Percentiles rank a stretch among this genome's conserved stretches.
Evolutionary conservation across 2,329 filamentous ascomycete species (phyloP).

Genomic region (Colletotrichum scovillei): DNA sequence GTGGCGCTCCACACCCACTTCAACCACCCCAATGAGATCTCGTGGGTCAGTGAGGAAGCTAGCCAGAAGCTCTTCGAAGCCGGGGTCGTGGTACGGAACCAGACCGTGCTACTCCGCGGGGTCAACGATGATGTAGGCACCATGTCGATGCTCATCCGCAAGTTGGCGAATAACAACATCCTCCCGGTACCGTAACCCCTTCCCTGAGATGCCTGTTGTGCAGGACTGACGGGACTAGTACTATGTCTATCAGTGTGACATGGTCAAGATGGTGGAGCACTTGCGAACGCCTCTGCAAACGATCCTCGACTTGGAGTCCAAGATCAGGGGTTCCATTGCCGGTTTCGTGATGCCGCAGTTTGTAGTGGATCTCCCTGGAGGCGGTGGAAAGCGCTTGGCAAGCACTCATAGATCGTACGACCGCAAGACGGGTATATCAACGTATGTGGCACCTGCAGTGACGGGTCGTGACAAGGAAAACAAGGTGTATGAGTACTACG

Average conservation of each 20-base stretch:
- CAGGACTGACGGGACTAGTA: constrained; percentile 53
- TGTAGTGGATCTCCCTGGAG: constrained; percentile 71
- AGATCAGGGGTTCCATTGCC: constrained; percentile 69
- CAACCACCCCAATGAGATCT: constrained; percentile 71
- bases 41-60: constrained; percentile 67
- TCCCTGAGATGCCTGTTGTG: background rate
- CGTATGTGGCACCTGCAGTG: constrained; percentile 66
- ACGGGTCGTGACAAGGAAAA: constrained; percentile 56
- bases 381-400: constrained; percentile 71
- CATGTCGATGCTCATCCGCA: constrained; percentile 64
- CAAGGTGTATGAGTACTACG: constrained; percentile 67
- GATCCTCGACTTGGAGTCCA: constrained; percentile 67
- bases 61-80: constrained; percentile 59
- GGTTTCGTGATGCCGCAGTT: constrained; percentile 73
- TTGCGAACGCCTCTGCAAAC: constrained; percentile 70
- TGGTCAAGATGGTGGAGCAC: constrained; percentile 71
- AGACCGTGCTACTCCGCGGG: constrained; percentile 68
- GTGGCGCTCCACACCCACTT: constrained; percentile 75
- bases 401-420: constrained; percentile 66
- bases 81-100: constrained; percentile 66
- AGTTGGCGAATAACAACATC: constrained; percentile 66
- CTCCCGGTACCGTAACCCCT: constrained; percentile 58
- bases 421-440: constrained; percentile 62
- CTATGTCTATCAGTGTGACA: constrained; percentile 75
- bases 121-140: constrained; percentile 67